Evolutionary conservation across 176 grass and related monocot genomes (phyloP).

Genomic region (Neostapfia colusana): DNA sequence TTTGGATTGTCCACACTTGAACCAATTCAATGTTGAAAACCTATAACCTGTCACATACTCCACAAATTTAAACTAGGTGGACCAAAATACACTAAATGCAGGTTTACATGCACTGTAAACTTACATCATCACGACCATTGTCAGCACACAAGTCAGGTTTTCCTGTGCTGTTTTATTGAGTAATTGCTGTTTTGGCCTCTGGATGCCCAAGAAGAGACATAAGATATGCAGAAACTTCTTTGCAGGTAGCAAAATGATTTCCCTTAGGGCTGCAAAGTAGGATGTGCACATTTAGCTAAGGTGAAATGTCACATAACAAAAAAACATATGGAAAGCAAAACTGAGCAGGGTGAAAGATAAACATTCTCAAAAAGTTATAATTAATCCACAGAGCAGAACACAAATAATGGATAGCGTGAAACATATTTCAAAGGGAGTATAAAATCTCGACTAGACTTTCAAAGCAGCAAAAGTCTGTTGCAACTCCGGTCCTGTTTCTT

Average conservation of each 20-base stretch:
- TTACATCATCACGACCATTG: constrained; percentile 59
- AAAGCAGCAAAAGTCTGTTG: background rate
- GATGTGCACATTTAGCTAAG: constrained; percentile 35
- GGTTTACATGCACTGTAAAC: constrained; percentile 40
- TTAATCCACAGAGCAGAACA: constrained; percentile 12
- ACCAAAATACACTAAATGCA: constrained; percentile 34
- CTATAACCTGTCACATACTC: constrained; percentile 48
- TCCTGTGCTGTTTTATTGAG: constrained; percentile 39
- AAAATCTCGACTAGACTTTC: background rate
- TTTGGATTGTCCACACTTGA: constrained; percentile 32
- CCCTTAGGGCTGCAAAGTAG: constrained; percentile 79
- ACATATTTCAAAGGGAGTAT: background rate
- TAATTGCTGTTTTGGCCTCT: constrained; percentile 27
- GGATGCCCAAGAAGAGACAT: constrained; percentile 88
- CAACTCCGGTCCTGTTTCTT: no score
- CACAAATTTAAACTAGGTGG: constrained; percentile 25
- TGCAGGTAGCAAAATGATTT: constrained; percentile 70
- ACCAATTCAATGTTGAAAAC: constrained; percentile 44
- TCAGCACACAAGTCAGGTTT: constrained; percentile 37
- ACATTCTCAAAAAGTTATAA: background rate
- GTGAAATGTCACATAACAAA: constrained; percentile 27
- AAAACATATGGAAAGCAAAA: constrained; percentile 21
- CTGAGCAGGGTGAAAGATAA: background rate
- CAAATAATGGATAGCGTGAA: constrained; percentile 11
- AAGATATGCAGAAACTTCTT: constrained; percentile 82